Evolutionary conservation across 176 grass and related monocot species (phyloP).

Genomic region (Raddia distichophylla): DNA sequence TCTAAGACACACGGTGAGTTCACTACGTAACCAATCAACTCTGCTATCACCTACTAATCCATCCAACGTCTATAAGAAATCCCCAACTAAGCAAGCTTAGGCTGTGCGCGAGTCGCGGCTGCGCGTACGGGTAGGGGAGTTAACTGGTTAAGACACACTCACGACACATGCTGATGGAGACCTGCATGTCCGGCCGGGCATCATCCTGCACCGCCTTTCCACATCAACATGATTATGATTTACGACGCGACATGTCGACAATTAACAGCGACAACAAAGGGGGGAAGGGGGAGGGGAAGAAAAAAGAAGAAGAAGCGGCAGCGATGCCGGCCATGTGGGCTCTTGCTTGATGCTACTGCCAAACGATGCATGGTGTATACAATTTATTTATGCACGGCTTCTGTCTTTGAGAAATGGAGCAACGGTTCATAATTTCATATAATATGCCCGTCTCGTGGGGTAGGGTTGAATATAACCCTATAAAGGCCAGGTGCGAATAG

Average conservation of each 20-base stretch:
- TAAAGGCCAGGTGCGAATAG: too few species aligned
- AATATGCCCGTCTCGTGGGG: too few species aligned
- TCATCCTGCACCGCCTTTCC: conserved; percentile 40
- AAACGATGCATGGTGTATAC: neutral
- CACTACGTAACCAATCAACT: neutral
- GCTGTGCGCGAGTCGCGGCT: too few species aligned
- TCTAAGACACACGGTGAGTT: too few species aligned
- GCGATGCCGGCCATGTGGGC: neutral
- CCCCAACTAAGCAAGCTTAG: too few species aligned
- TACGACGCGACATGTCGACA: conserved; percentile 35
- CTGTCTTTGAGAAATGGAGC: neutral
- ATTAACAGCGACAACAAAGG: conserved; percentile 19
- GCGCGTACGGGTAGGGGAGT: neutral
- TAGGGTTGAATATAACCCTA: too few species aligned
- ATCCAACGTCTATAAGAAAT: neutral
- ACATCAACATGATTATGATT: conserved; percentile 49
- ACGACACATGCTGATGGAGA: conserved; percentile 32
- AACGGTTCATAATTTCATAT: too few species aligned
- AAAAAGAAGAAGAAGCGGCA: neutral
- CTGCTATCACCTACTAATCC: neutral
- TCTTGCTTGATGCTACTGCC: conserved; percentile 26
- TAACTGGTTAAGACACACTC: neutral
- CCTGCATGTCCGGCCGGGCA: conserved; percentile 5
- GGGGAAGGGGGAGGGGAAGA: too few species aligned
- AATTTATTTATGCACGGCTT: neutral